Base-by-base conservation (phyloP, 169 alveolate species). In the Theileria luwenshuni region DNA sequence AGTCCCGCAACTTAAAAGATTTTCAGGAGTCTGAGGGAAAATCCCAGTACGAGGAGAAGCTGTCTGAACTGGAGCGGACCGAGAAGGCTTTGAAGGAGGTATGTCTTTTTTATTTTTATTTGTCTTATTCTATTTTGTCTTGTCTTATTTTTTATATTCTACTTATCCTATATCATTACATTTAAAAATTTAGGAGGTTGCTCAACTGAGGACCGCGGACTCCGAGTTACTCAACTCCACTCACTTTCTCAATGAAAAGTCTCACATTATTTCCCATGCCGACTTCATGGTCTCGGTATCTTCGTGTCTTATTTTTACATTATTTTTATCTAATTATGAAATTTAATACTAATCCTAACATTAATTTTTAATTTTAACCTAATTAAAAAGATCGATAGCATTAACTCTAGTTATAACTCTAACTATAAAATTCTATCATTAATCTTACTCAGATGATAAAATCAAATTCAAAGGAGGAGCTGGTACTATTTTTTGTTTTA, bases 1-100 rank as follows among this genome's bases (percentile, higher is more conserved):
- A 42, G 71, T 62, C 32, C 32, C 2, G 15, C 27, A 3, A 62
- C 19, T 62, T 7, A 23, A 10, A 7, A 1, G 23, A 10, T 13
- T n/a, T 10, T 27, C 25, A 62, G 71, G 58, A 42, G 25, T 45
- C 52, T 62, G 58, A 62, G 58, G 61, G 5, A 10, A 51, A 51
- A 21, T 13, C 2, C 10, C 71, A 62, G 41, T n/a, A 25, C 60
- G 32, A 62, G 48, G 58, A 42, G 71, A 41, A 8, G n/a, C 21
- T 62, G 58, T 42, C 58, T n/a, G 71, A 62, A 3, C 32, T 62
- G 48, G n/a, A 62, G 28, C 23, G 32, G 71, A 62, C 33, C 8
- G 43, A 25, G 63, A 54, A 54, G 33, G n/a, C 27, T 25, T 8
- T 54, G 33, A 33, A 54, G 33, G 43, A 54, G 35, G 63, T 54